Base-by-base conservation (phyloP, 495 filamentous ascomycete species). In the Apodospora peruviana region DNA sequence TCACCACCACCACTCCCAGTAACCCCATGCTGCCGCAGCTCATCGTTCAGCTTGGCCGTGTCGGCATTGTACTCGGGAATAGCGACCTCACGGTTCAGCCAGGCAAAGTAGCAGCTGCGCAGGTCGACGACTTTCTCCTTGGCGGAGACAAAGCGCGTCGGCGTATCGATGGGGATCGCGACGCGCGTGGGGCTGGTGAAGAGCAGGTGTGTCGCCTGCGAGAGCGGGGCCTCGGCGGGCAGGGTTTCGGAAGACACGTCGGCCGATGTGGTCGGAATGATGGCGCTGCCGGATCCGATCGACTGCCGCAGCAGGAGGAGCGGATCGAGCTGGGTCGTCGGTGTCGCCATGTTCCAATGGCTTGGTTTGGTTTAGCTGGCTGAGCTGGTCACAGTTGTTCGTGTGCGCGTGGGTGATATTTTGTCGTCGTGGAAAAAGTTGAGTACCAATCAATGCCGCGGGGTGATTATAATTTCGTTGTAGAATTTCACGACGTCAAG, bases 21-120 rank as follows among this genome's bases (percentile, higher is more conserved):
- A n/a, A n/a, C n/a, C n/a, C n/a, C n/a, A n/a, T n/a, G n/a, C n/a
- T n/a, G n/a, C n/a, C n/a, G n/a, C 24, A 96, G 77, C 54, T 88
- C 82, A 34, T 90, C 86, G 52, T 91, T 95, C 29, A 97, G 75
- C 51, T 81, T 73, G 61, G 87, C 80, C 18, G 87, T 87, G 5
- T 84, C 82, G 39, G 84, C 79, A 66, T 96, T 91, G 74, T 97
- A 97, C 49, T 90, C 88, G 8, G 85, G 83, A 60, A 95, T 89
- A 32, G 84, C 78, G 49, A 82, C 79, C 72, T 96, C 90, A 64
- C 88, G 88, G 64, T 96, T 91, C 62, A 85, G 76, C 86, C 88
- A 99, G 43, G 89, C 87, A 52, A 96, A 94, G 69, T 88, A 96
- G 70, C 97, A 90, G 67, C 84, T 88, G 65, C 93, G 89, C 34